Conservation (phyloP, 495 filamentous ascomycete genomes). For the Aspergillus funiculosus region DNA sequence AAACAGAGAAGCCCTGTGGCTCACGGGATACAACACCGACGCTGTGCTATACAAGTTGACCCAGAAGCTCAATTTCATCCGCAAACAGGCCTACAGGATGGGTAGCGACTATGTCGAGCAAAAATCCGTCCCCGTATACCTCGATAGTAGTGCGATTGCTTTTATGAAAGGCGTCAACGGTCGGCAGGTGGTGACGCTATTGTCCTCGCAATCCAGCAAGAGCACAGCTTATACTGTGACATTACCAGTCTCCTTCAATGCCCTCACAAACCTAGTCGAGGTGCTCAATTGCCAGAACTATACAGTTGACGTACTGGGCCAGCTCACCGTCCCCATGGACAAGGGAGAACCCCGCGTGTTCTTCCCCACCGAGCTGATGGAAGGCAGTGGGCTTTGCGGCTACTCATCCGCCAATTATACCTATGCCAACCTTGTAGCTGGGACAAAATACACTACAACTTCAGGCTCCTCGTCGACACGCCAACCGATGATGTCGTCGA, state of each 20-base stretch:
- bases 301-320: conserved; percentile 29
- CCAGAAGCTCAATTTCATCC: conserved; percentile 50
- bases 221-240: conserved; percentile 37
- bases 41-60: conserved; percentile 54
- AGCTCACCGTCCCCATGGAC: conserved; percentile 35
- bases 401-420: not conserved
- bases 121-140: no score
- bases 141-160: conserved; percentile 45
- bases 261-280: conserved; percentile 40
- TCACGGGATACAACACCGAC: conserved; percentile 51
- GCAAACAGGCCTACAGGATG: conserved; percentile 47
- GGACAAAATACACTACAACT: not conserved
- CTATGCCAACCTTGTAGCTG: not conserved
- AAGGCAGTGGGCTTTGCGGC: conserved; percentile 24
- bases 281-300: conserved; percentile 38
- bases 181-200: conserved; percentile 47
- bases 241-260: conserved; percentile 31
- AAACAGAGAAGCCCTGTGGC: conserved; percentile 67
- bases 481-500: no score
- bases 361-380: conserved; percentile 17
- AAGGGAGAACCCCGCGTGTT: conserved; percentile 43
- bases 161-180: conserved; percentile 52
- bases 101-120: conserved; percentile 39
- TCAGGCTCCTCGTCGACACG: no score
- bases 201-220: conserved; percentile 47